Percentiles rank a stretch among this genome's conserved stretches.
Conservation (phyloP, 169 alveolate species). For the Fabrea salina region DNA sequence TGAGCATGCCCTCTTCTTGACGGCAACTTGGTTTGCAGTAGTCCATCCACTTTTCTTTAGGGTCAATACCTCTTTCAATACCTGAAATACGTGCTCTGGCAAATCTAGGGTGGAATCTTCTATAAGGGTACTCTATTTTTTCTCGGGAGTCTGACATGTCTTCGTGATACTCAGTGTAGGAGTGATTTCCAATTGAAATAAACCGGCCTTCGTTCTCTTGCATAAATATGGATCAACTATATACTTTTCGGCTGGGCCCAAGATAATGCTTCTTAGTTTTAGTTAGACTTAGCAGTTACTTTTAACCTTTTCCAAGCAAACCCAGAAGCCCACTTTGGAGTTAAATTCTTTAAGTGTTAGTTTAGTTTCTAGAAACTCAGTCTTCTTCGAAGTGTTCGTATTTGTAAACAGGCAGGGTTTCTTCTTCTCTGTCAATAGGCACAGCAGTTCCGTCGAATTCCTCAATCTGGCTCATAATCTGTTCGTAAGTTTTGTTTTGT, state of each 20-base stretch:
- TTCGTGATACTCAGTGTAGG: conserved; percentile 26
- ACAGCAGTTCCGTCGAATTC: background rate
- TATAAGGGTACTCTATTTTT: conserved; percentile 11
- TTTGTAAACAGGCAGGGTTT: background rate
- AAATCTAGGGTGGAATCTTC: conserved; percentile 26
- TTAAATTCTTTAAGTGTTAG: too few relatives aligned
- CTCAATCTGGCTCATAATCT: background rate
- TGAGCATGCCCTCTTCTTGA: background rate
- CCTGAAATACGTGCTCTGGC: background rate
- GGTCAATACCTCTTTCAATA: conserved; percentile 12
- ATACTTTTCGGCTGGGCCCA: too few relatives aligned
- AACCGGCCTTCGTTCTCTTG: conserved; percentile 18
- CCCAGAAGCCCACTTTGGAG: too few relatives aligned
- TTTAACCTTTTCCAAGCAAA: too few relatives aligned
- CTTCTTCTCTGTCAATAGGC: background rate
- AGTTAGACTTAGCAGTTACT: too few relatives aligned
- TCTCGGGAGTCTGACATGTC: conserved; percentile 5
- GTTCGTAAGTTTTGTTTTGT: background rate
- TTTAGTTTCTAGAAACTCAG: too few relatives aligned
- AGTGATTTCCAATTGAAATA: conserved; percentile 4
- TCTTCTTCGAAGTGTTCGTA: too few relatives aligned
- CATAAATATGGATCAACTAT: too few relatives aligned
- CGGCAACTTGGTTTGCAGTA: conserved; percentile 25
- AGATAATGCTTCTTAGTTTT: too few relatives aligned
- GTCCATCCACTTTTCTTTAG: conserved; percentile 26